Conservation (phyloP, 495 filamentous ascomycete genomes). For the Penicillium turbatum region DNA sequence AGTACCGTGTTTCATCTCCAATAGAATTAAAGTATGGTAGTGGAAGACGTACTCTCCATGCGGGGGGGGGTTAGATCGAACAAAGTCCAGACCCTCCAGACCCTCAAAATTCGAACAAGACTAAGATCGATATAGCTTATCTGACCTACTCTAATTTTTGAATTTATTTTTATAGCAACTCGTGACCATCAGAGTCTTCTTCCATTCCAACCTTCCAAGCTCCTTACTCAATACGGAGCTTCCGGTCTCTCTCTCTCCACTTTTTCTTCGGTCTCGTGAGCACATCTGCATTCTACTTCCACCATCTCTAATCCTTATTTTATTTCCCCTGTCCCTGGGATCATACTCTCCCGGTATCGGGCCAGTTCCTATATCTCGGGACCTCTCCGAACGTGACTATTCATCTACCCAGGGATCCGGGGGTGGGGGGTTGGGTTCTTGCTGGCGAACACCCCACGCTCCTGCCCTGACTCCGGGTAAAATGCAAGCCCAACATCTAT, state of each 20-base stretch:
- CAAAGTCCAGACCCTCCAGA: not conserved
- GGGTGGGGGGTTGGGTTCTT: not conserved
- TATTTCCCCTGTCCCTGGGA: not conserved
- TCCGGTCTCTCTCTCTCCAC: slow-evolving; percentile 6
- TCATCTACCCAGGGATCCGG: not conserved
- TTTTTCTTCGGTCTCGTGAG: slow-evolving; percentile 15
- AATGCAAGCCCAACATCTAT: not conserved
- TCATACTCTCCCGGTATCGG: not conserved
- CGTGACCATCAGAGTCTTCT: slow-evolving; percentile 9
- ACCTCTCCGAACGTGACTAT: not conserved
- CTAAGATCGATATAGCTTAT: slow-evolving; percentile 1
- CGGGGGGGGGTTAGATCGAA: not conserved
- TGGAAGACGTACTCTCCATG: not conserved
- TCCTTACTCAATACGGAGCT: slow-evolving; percentile 21
- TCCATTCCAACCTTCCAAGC: not conserved
- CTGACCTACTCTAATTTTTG: not conserved
- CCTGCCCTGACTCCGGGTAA: not conserved
- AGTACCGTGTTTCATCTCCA: too few species aligned
- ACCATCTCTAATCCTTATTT: too few species aligned
- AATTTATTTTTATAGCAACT: too few species aligned
- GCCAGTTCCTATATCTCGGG: not conserved
- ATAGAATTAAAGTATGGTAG: too few species aligned
- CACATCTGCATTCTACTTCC: not conserved
- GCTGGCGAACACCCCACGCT: not conserved
- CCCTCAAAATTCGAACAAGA: too few species aligned